Evolutionary conservation across 1,284 basidiomycete species (phyloP).

Genomic region (Meira miltonrushii): DNA sequence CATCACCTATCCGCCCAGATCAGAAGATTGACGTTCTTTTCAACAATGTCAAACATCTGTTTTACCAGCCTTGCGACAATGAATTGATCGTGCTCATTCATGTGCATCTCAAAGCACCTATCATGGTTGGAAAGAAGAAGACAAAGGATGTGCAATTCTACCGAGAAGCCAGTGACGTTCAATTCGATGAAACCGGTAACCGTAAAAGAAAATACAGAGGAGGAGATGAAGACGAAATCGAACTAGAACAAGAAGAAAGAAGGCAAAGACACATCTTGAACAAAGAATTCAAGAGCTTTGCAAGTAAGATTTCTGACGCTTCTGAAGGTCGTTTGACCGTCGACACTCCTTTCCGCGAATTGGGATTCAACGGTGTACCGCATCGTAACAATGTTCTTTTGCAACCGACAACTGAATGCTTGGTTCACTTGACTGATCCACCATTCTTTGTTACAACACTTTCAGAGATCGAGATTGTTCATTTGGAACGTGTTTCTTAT

Average conservation of each 20-base stretch:
- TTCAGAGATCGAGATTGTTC: constrained; percentile 90
- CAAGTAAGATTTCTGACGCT: constrained; percentile 86
- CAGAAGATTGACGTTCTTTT: constrained; percentile 64
- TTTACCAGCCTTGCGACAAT: constrained; percentile 98
- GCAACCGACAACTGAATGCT: constrained; percentile 93
- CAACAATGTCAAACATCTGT: constrained; percentile 95
- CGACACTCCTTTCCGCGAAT: constrained; percentile 93
- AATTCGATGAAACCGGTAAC: constrained; percentile 99
- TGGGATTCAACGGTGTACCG: constrained; percentile 95
- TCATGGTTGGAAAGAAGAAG: constrained; percentile 99
- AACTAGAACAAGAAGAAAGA: constrained; percentile 95
- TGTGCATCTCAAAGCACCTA: constrained; percentile 87
- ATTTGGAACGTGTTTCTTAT: constrained; percentile 91
- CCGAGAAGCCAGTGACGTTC: constrained; percentile 93
- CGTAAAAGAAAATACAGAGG: constrained; percentile 94
- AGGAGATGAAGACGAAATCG: constrained; percentile 98
- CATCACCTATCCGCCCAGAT: constrained; percentile 61
- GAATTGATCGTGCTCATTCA: constrained; percentile 93
- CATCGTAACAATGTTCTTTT: constrained; percentile 89
- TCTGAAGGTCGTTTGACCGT: constrained; percentile 75
- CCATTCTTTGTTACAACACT: constrained; percentile 97
- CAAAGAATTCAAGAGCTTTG: constrained; percentile 90
- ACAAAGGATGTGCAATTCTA: constrained; percentile 98
- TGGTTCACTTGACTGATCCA: constrained; percentile 89
- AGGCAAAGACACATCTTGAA: constrained; percentile 82